A percentile compares a stretch with the other conserved stretches of the same genome.
Evolutionary conservation across 2,329 filamentous ascomycete species (phyloP).

Genomic region (Colletotrichum agaves): DNA sequence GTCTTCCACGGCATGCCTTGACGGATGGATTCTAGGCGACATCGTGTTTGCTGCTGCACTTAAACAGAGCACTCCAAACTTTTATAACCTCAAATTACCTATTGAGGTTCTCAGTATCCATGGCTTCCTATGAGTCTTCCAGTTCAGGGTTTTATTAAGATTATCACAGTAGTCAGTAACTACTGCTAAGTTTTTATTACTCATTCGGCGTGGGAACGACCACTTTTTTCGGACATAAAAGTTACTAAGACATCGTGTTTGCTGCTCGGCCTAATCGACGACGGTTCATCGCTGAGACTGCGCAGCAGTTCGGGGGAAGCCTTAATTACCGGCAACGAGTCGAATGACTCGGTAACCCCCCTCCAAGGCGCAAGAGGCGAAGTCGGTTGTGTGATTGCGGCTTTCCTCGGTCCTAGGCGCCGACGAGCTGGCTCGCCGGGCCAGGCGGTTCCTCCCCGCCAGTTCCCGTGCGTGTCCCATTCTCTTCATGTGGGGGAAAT

Average conservation of each 20-base stretch:
- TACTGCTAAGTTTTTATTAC: too few relatives aligned
- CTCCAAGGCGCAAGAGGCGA: neutral
- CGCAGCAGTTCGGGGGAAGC: neutral
- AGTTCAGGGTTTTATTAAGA: too few relatives aligned
- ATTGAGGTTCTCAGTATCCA: too few relatives aligned
- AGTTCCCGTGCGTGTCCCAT: neutral
- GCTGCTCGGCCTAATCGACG: neutral
- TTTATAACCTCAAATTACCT: too few relatives aligned
- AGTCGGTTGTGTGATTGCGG: neutral
- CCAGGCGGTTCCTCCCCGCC: slow-evolving; percentile 18
- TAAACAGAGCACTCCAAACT: too few relatives aligned
- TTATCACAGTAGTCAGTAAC: too few relatives aligned
- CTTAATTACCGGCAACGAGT: slow-evolving; percentile 9
- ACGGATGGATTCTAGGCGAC: neutral
- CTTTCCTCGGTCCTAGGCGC: neutral
- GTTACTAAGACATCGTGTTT: neutral
- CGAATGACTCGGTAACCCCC: slow-evolving; percentile 9
- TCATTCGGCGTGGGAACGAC: too few relatives aligned
- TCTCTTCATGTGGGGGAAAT: neutral
- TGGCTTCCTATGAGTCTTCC: too few relatives aligned
- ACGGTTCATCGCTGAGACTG: neutral
- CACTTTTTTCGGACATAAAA: too few relatives aligned
- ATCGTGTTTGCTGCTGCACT: neutral
- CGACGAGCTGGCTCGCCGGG: neutral
- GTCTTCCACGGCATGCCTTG: too few relatives aligned